Percentiles rank a stretch among this genome's conserved stretches.
Conservation (phyloP, 805 yeast genomes). For the Clavispora asparagi region DNA sequence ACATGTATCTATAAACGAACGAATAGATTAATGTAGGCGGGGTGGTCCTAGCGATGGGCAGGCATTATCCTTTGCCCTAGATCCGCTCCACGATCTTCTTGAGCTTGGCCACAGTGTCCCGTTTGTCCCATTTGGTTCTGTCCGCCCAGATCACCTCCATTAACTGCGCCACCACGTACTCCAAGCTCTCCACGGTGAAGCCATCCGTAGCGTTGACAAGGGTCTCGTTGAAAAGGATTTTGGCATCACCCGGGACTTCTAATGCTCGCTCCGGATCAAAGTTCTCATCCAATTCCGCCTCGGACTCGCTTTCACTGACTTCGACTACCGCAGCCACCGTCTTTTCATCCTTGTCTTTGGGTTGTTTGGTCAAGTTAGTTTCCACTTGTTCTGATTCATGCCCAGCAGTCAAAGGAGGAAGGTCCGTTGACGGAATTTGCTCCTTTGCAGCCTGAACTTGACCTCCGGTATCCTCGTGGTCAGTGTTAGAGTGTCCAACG, state of each 20-base stretch:
- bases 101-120: constrained; percentile 30
- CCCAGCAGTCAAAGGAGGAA: no score
- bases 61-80: no score
- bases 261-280: constrained; percentile 57
- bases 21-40: background rate
- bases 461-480: no score
- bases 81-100: constrained; percentile 11
- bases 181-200: constrained; percentile 33
- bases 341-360: no score
- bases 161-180: constrained; percentile 51
- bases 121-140: constrained; percentile 45
- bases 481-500: no score
- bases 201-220: constrained; percentile 28
- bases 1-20: constrained; percentile 1
- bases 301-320: constrained; percentile 24
- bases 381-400: no score
- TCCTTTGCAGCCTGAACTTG: no score
- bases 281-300: constrained; percentile 27
- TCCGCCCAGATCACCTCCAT: constrained; percentile 72
- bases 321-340: no score
- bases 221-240: constrained; percentile 20
- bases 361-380: no score
- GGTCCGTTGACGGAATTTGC: no score
- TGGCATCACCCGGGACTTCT: constrained; percentile 14
- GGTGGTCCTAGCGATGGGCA: no score